Conservation (phyloP, 2,329 filamentous ascomycete genomes). For the Didymella sp. region DNA sequence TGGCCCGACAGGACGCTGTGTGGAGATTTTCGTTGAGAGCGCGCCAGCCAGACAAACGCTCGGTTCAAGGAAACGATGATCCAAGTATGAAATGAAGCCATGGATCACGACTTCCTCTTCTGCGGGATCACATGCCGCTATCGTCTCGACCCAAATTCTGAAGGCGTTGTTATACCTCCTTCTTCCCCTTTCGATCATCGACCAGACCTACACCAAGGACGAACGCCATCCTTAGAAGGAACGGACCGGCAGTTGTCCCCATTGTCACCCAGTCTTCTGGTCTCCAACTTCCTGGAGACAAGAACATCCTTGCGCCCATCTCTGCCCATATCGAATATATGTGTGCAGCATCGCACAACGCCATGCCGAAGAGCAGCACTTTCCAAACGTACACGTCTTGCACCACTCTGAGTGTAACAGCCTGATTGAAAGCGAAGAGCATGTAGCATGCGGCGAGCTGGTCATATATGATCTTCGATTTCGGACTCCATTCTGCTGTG, state of each 20-base stretch:
- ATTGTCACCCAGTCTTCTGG: conserved; percentile 52
- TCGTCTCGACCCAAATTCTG: background rate
- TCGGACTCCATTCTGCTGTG: conserved; percentile 52
- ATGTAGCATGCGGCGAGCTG: conserved; percentile 81
- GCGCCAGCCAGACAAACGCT: background rate
- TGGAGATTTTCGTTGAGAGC: background rate
- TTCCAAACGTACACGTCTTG: conserved; percentile 73
- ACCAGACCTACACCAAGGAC: conserved; percentile 46
- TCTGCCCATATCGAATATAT: conserved; percentile 57
- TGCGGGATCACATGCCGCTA: background rate
- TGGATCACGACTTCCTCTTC: background rate
- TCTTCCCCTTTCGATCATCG: conserved; percentile 23
- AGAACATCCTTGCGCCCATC: conserved; percentile 38
- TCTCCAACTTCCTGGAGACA: conserved; percentile 40
- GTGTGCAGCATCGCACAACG: conserved; percentile 78
- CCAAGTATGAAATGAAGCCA: background rate
- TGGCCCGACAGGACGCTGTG: background rate
- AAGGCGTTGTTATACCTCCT: background rate
- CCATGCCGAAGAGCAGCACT: conserved; percentile 68
- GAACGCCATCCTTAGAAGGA: conserved; percentile 47
- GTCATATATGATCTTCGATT: conserved; percentile 65
- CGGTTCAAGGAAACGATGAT: background rate
- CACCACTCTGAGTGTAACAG: conserved; percentile 73
- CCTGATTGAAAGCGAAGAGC: conserved; percentile 78
- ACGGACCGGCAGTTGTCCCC: conserved; percentile 41